Percentiles rank a stretch among this genome's conserved stretches.
Conservation (phyloP, 495 filamentous ascomycete species). For the Cercophora samala region DNA sequence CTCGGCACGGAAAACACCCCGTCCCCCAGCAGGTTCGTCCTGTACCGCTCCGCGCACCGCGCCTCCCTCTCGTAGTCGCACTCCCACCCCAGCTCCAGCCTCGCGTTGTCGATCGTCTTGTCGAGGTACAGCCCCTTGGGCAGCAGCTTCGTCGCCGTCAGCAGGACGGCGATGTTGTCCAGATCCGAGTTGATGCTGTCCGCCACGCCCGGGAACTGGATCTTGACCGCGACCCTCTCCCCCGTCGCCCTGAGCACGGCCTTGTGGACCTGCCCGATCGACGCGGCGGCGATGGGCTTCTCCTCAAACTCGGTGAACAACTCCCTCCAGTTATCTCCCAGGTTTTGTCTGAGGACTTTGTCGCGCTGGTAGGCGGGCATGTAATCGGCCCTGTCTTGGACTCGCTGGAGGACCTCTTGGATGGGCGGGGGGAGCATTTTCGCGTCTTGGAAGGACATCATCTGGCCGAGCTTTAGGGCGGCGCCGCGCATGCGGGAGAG, state of each 20-base stretch:
- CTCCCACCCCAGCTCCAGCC: conserved; percentile 90
- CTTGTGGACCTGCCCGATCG: conserved; percentile 93
- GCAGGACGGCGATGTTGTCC: conserved; percentile 83
- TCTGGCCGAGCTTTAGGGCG: conserved; percentile 95
- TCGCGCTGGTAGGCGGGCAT: conserved; percentile 94
- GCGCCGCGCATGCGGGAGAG: conserved; percentile 95
- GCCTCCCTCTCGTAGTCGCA: conserved; percentile 94
- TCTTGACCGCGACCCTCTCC: conserved; percentile 82
- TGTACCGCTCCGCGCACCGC: conserved; percentile 69
- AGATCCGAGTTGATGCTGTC: conserved; percentile 94
- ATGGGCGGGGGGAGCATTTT: conserved; percentile 89
- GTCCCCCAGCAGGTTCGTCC: conserved; percentile 59
- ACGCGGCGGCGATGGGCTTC: conserved; percentile 91
- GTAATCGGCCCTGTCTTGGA: conserved; percentile 96
- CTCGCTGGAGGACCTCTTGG: conserved; percentile 81
- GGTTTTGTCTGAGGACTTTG: conserved; percentile 69
- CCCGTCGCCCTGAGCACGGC: conserved; percentile 74
- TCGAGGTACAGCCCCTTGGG: conserved; percentile 92
- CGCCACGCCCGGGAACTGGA: conserved; percentile 97
- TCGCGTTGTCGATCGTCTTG: conserved; percentile 97
- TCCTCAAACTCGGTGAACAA: conserved; percentile 84
- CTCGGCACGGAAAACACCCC: conserved; percentile 80
- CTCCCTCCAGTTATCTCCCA: conserved; percentile 82
- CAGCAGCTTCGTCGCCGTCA: conserved; percentile 83
- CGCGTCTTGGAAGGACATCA: conserved; percentile 97